Conservation (phyloP, 176 grass and related monocot genomes). For the Urochloa ruziziensis region DNA sequence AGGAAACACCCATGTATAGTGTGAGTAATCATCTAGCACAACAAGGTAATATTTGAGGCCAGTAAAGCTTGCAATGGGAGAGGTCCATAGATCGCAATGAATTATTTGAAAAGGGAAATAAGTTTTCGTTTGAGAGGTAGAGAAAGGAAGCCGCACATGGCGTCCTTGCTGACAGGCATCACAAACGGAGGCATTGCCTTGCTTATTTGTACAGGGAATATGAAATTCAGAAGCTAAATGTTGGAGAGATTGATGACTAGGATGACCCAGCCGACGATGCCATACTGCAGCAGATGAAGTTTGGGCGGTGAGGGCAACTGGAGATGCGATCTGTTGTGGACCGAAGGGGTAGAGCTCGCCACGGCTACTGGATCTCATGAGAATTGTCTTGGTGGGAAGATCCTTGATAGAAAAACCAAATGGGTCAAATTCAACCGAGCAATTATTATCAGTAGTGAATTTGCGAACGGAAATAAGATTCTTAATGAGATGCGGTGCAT, state of each 20-base stretch:
- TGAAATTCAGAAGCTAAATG: neutral
- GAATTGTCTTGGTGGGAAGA: neutral
- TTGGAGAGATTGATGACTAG: rapidly evolving
- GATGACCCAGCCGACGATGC: neutral
- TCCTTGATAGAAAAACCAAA: too few relatives aligned
- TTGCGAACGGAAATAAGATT: too few relatives aligned
- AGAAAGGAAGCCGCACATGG: too few relatives aligned
- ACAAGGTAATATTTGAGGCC: neutral
- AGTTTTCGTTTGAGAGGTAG: too few relatives aligned
- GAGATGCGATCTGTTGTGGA: too few relatives aligned
- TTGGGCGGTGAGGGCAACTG: rapidly evolving
- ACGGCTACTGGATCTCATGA: neutral
- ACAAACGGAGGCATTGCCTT: rapidly evolving
- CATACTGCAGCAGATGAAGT: rapidly evolving
- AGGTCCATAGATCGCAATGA: too few relatives aligned
- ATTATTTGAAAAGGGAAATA: too few relatives aligned
- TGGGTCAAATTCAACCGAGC: too few relatives aligned
- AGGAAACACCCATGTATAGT: neutral
- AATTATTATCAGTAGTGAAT: too few relatives aligned
- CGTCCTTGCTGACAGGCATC: too few relatives aligned
- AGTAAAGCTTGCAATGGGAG: neutral
- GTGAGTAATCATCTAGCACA: neutral
- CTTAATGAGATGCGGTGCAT: too few relatives aligned
- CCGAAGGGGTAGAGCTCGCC: neutral
- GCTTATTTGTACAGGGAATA: neutral